Percentiles rank a stretch among this genome's conserved stretches.
Conservation (phyloP, 768 basidiomycete species). For the Pisolithus sp. region DNA sequence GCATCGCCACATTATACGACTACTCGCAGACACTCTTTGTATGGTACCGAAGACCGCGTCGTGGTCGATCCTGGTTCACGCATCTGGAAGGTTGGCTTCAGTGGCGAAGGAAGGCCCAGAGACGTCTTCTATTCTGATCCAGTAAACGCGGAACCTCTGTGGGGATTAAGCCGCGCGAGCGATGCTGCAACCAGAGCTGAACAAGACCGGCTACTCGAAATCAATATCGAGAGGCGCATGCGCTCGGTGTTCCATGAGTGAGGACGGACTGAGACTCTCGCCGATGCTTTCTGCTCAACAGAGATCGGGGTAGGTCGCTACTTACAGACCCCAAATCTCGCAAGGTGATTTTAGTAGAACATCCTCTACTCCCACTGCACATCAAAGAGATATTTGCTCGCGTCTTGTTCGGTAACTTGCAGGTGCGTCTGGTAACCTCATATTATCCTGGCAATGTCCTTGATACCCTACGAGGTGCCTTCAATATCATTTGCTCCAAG, state of each 20-base stretch:
- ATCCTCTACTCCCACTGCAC: conserved; percentile 76
- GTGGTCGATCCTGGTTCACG: conserved; percentile 92
- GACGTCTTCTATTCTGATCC: conserved; percentile 70
- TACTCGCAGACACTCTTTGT: conserved; percentile 84
- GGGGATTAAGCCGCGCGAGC: conserved; percentile 53
- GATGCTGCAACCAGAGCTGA: conserved; percentile 58
- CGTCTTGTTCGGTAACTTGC: conserved; percentile 83
- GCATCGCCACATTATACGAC: conserved; percentile 81
- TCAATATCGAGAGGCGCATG: conserved; percentile 60
- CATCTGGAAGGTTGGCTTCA: conserved; percentile 97
- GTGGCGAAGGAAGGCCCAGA: conserved; percentile 87
- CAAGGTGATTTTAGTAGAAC: conserved; percentile 90
- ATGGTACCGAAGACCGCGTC: conserved; percentile 94
- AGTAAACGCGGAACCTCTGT: conserved; percentile 41
- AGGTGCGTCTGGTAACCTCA: conserved; percentile 38
- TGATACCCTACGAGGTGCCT: conserved; percentile 56
- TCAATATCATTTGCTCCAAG: conserved; percentile 91
- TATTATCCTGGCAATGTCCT: neutral
- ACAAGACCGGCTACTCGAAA: conserved; percentile 65
- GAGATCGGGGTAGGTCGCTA: conserved; percentile 57
- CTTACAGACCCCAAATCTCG: conserved; percentile 93
- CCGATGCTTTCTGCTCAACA: conserved; percentile 11
- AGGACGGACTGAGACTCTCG: conserved; percentile 23
- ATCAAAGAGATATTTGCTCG: conserved; percentile 86
- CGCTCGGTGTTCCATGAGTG: conserved; percentile 83